Conservation (phyloP, 495 filamentous ascomycete species). For the Penicillium lagena region DNA sequence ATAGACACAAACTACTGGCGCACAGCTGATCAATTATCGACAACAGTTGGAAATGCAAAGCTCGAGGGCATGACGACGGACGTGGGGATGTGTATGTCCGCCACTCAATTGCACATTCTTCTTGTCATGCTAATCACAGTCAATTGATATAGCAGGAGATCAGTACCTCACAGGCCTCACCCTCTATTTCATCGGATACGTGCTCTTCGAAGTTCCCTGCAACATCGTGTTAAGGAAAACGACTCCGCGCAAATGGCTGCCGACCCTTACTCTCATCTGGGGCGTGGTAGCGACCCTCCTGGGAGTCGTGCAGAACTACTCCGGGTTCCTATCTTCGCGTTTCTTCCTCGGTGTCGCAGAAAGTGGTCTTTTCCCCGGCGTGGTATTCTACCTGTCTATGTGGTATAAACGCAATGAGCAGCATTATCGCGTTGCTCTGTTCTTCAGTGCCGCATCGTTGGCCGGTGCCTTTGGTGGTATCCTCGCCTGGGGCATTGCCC, state of each 20-base stretch:
- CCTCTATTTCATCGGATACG: conserved; percentile 72
- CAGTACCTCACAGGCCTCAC: conserved; percentile 68
- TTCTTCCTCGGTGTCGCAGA: conserved; percentile 34
- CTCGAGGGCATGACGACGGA: conserved; percentile 60
- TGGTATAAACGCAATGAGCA: conserved; percentile 73
- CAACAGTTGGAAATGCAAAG: conserved; percentile 46
- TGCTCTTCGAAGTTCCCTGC: conserved; percentile 64
- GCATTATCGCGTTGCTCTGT: conserved; percentile 67
- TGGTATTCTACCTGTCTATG: conserved; percentile 80
- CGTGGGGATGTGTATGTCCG: conserved; percentile 49
- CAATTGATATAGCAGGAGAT: conserved; percentile 43
- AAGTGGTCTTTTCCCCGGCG: conserved; percentile 64
- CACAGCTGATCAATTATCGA: not conserved
- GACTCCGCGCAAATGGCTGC: conserved; percentile 57
- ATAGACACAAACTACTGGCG: not conserved
- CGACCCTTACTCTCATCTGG: conserved; percentile 48
- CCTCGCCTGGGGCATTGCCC: conserved; percentile 54
- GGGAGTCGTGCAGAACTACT: conserved; percentile 59
- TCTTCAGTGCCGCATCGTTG: conserved; percentile 67
- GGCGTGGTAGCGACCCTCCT: conserved; percentile 66
- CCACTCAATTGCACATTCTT: not conserved
- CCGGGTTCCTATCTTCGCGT: conserved; percentile 57
- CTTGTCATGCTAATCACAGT: not conserved
- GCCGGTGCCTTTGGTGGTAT: conserved; percentile 78
- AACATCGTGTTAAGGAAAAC: conserved; percentile 70